phyloP scores from a whole-genome alignment of 2,329 filamentous ascomycete species.

The Ceratocystis lukuohia region DNA sequence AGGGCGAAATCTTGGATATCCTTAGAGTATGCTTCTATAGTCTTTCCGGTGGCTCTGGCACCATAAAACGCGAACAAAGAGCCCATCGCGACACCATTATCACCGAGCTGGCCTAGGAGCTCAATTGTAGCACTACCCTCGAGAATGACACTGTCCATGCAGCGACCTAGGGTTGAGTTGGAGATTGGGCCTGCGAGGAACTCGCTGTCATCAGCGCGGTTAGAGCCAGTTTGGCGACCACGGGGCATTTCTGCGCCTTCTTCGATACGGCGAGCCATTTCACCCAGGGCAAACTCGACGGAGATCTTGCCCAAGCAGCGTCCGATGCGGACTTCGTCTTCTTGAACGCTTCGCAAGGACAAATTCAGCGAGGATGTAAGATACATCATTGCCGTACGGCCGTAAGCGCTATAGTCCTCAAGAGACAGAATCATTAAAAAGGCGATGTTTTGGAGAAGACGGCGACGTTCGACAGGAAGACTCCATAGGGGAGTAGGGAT shows the following conservation, averaged over 20 bases:
- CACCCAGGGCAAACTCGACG: slow-evolving; percentile 17
- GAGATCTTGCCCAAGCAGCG: slow-evolving; percentile 61
- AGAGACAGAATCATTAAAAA: slow-evolving; percentile 62
- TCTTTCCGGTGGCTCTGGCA: slow-evolving; percentile 65
- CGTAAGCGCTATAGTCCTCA: slow-evolving; percentile 63
- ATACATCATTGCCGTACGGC: slow-evolving; percentile 56
- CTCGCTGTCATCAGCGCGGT: slow-evolving; percentile 28
- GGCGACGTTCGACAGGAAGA: slow-evolving; percentile 46
- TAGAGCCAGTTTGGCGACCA: slow-evolving; percentile 17
- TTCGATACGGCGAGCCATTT: slow-evolving; percentile 18
- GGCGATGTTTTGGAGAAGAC: slow-evolving; percentile 56
- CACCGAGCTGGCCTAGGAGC: slow-evolving; percentile 65
- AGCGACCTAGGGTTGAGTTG: slow-evolving; percentile 63
- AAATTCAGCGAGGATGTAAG: slow-evolving; percentile 60
- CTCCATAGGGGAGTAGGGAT: slow-evolving; percentile 47
- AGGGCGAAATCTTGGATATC: slow-evolving; percentile 86
- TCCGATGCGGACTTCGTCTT: slow-evolving; percentile 64
- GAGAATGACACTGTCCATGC: slow-evolving; percentile 65
- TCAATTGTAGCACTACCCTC: slow-evolving; percentile 60
- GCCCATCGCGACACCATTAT: slow-evolving; percentile 67
- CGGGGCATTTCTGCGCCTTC: slow-evolving; percentile 25
- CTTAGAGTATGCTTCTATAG: slow-evolving; percentile 75
- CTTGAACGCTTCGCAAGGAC: slow-evolving; percentile 47
- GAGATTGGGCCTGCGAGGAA: slow-evolving; percentile 66
- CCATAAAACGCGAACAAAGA: slow-evolving; percentile 87